Conservation (phyloP, 345 rosid species). For the Aethionema arabicum region DNA sequence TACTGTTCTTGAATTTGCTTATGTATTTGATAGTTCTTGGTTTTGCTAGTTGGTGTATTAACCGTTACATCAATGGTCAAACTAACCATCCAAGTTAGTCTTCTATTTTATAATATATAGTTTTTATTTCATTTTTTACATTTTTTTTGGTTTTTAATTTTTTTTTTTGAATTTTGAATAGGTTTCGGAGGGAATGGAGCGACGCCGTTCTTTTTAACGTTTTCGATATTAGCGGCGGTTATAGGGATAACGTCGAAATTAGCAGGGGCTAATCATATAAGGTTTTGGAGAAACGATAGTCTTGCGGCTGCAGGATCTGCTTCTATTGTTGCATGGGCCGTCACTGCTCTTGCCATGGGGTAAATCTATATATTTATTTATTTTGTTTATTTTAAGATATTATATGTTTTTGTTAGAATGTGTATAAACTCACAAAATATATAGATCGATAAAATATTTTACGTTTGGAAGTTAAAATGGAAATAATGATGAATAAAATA, state of each 20-base stretch:
- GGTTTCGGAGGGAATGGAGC: conserved; percentile 96
- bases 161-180: neutral
- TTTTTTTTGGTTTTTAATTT: neutral
- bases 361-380: conserved; percentile 15
- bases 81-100: conserved; percentile 74
- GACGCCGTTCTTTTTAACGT: conserved; percentile 66
- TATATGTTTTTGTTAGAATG: too few species aligned
- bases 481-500: too few species aligned
- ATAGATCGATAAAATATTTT: too few species aligned
- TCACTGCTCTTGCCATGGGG: conserved; percentile 84
- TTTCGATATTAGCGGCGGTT: conserved; percentile 60
- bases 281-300: conserved; percentile 81
- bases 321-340: conserved; percentile 69
- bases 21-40: conserved; percentile 76
- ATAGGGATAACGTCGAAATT: conserved; percentile 70
- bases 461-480: neutral
- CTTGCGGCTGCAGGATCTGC: conserved; percentile 76
- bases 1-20: conserved; percentile 82
- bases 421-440: too few species aligned
- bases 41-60: conserved; percentile 85
- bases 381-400: neutral
- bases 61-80: conserved; percentile 69
- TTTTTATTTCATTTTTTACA: too few species aligned
- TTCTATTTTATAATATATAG: neutral
- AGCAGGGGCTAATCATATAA: conserved; percentile 66